Base-by-base conservation (phyloP, 306 rosid species). In the Ziziphus jujuba region DNA sequence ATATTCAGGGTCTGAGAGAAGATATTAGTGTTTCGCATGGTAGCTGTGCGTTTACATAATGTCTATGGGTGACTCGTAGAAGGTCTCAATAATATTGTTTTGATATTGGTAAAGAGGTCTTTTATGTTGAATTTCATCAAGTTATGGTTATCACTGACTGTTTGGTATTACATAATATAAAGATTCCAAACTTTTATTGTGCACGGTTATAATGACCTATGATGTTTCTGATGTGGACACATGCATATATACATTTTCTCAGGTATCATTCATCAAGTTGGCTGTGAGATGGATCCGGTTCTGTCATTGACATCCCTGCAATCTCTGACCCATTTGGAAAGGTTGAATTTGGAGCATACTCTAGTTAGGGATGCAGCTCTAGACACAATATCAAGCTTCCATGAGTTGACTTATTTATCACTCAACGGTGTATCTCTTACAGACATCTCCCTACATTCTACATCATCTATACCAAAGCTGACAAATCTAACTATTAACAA, bases 321-420 rank as follows among this genome's bases (percentile, higher is more conserved):
- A 67, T 68, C 62, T 72, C 97, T 91, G 69, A 74, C 55, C 55
- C 78, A 72, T 64, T 76, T 91, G 78, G 80, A 83, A 77, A 81
- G 68, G 79, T 77, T 92, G 82, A 81, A 88, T 78, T 72, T 92
- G 86, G 93, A 82, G 80, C 64, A 71, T 52, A 90, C 97, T 3
- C 79, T 44, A 70, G 80, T 90, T 59, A 70, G 54, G 45, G 96
- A 86, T 56, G 82, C 66, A 72, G 95, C 89, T 45, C 62, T 87
- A 24, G 35, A 55, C 63, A 72, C 87, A 6, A 61, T 93, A 74
- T 75, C 88, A 58, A 70, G 76, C 77, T 83, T 93, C 74, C 80
- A 53, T 50, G 82, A 84, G 66, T 79, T 93, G 60, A 76, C 79
- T 56, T 66, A 78, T 66, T 61, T 90, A 68, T 85, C 84, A 25